A percentile compares a stretch with the other conserved stretches of the same genome.
phyloP scores from a whole-genome alignment of 2,329 filamentous ascomycete species.

The Pyrenophora graminea region DNA sequence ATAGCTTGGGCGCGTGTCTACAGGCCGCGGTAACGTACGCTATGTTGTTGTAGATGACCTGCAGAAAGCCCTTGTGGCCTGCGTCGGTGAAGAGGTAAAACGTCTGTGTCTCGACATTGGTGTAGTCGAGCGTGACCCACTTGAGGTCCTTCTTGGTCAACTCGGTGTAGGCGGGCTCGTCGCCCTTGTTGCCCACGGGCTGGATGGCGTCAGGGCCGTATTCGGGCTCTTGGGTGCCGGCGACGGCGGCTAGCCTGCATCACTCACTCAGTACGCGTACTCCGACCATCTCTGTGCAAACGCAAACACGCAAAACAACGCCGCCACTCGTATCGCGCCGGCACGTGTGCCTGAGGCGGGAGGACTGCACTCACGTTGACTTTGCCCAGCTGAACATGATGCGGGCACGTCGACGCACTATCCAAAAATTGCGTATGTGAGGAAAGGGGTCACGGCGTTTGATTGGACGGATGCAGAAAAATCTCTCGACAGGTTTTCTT shows the following conservation, averaged over 20 bases:
- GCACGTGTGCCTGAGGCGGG: conserved; percentile 17
- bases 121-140: conserved; percentile 81
- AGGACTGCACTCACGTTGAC: conserved; percentile 69
- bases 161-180: conserved; percentile 79
- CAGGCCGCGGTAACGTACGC: conserved; percentile 63
- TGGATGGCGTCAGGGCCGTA: conserved; percentile 89
- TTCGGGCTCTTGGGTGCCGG: conserved; percentile 93
- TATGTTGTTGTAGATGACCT: conserved; percentile 98
- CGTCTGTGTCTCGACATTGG: conserved; percentile 89
- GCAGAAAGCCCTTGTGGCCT: conserved; percentile 76
- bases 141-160: conserved; percentile 75
- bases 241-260: conserved; percentile 70
- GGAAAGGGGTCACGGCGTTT: conserved; percentile 27
- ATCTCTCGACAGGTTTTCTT: conserved; percentile 37
- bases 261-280: conserved; percentile 27
- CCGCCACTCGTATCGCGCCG: conserved; percentile 18
- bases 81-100: conserved; percentile 87
- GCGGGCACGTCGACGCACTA: conserved; percentile 35
- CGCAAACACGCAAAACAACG: background rate
- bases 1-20: conserved; percentile 15
- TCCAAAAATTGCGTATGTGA: conserved; percentile 32
- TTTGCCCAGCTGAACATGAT: conserved; percentile 93
- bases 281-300: background rate
- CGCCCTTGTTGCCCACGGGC: conserved; percentile 80
- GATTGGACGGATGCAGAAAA: conserved; percentile 30